A percentile compares a stretch with the other conserved stretches of the same genome.
phyloP scores from a whole-genome alignment of 257 asterid genomes.

The Misopates orontium region DNA sequence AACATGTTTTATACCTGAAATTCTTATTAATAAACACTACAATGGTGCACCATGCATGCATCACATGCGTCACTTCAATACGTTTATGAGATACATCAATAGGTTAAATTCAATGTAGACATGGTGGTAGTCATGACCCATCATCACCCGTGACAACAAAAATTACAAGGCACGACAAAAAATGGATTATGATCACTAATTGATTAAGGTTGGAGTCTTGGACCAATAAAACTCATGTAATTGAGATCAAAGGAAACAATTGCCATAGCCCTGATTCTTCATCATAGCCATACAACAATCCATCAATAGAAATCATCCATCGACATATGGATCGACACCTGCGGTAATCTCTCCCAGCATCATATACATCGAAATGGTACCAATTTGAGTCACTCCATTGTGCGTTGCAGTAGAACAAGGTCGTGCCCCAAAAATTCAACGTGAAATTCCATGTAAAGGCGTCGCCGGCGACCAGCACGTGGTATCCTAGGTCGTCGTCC shows the following conservation, averaged over 20 bases:
- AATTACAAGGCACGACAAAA: too few species aligned
- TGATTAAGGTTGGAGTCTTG: too few species aligned
- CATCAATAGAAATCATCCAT: slow-evolving; percentile 41
- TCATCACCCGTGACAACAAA: too few species aligned
- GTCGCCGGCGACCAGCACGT: slow-evolving; percentile 20
- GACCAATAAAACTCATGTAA: not conserved
- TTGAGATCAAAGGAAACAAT: slow-evolving; percentile 21
- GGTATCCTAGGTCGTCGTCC: slow-evolving; percentile 47
- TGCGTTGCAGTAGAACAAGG: slow-evolving; percentile 44
- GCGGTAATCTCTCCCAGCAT: slow-evolving; percentile 29
- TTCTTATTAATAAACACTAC: too few species aligned
- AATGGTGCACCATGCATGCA: too few species aligned
- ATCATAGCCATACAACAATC: slow-evolving; percentile 35
- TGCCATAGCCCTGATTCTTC: slow-evolving; percentile 36
- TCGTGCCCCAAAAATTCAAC: slow-evolving; percentile 35
- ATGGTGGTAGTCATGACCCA: too few species aligned
- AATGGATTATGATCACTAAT: too few species aligned
- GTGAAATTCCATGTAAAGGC: slow-evolving; percentile 36
- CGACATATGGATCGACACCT: slow-evolving; percentile 38
- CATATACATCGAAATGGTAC: slow-evolving; percentile 43
- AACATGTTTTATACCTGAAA: too few species aligned
- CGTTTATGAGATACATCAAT: too few species aligned
- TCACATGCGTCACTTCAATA: too few species aligned
- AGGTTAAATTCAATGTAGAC: too few species aligned
- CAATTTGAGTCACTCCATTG: slow-evolving; percentile 29